A percentile compares a stretch with the other conserved stretches of the same genome.
Evolutionary conservation across 352 stramenopile genomes (phyloP).

Genomic region (Globisporangium barbulae): DNA sequence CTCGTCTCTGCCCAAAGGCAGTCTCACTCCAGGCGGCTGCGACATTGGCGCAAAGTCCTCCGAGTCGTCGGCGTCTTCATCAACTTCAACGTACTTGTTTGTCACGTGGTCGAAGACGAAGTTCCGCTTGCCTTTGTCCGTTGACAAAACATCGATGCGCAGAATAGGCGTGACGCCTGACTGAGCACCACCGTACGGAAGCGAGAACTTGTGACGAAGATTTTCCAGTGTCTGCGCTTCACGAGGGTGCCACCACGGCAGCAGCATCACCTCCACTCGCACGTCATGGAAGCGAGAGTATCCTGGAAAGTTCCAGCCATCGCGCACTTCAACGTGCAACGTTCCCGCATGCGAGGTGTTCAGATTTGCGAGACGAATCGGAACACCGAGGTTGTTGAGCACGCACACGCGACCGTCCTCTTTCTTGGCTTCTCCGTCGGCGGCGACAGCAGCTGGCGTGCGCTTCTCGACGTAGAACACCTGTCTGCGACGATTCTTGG

Average conservation of each 20-base stretch:
- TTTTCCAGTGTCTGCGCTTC: slow-evolving; percentile 70
- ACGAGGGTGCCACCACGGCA: slow-evolving; percentile 85
- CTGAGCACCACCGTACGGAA: slow-evolving; percentile 81
- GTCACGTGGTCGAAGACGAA: slow-evolving; percentile 85
- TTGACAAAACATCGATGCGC: slow-evolving; percentile 66
- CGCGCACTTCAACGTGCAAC: slow-evolving; percentile 75
- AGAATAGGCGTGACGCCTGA: slow-evolving; percentile 86
- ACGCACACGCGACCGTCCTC: slow-evolving; percentile 83
- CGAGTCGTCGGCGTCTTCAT: slow-evolving; percentile 58
- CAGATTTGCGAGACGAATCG: slow-evolving; percentile 85
- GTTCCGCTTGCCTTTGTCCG: slow-evolving; percentile 69
- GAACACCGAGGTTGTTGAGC: slow-evolving; percentile 86
- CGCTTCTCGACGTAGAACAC: slow-evolving; percentile 73
- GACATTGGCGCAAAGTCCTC: slow-evolving; percentile 17
- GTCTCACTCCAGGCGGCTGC: slow-evolving; percentile 18
- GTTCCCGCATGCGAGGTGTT: slow-evolving; percentile 83
- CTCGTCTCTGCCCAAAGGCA: slow-evolving; percentile 39
- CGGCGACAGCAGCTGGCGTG: slow-evolving; percentile 68
- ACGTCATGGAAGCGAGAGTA: slow-evolving; percentile 88
- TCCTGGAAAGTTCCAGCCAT: slow-evolving; percentile 80
- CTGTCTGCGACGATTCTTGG: slow-evolving; percentile 70
- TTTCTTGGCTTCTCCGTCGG: slow-evolving; percentile 80
- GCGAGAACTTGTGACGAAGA: slow-evolving; percentile 74
- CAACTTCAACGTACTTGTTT: slow-evolving; percentile 85
- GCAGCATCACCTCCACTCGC: slow-evolving; percentile 72